These are phyloP conservation scores for Neonectria faginata DNA, from an alignment of 2,329 filamentous ascomycete species.

Conservation along the genomic window DNA sequence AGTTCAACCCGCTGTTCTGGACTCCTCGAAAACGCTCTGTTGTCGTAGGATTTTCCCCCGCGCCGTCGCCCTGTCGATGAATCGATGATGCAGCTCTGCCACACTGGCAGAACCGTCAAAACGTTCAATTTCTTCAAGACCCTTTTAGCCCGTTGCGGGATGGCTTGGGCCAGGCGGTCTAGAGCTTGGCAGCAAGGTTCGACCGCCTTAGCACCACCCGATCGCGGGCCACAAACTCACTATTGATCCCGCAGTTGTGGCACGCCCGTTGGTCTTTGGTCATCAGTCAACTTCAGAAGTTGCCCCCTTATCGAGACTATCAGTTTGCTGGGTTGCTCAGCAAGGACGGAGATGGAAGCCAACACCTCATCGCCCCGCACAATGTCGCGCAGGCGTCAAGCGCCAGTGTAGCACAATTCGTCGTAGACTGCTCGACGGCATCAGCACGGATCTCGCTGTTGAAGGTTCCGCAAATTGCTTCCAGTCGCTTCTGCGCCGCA, in stretches of 20 bases:
- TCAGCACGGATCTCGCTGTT: constrained; percentile 23
- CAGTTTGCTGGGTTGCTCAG: constrained; percentile 1
- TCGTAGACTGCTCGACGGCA: neutral
- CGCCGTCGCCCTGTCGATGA: neutral
- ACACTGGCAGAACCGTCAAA: constrained; percentile 2
- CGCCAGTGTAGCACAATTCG: neutral
- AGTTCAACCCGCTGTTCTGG: neutral
- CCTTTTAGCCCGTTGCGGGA: constrained; percentile 22
- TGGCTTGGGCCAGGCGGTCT: constrained; percentile 39
- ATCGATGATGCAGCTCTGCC: neutral
- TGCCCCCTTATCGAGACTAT: constrained; percentile 3
- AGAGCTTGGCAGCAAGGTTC: constrained; percentile 20
- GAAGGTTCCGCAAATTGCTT: constrained; percentile 10
- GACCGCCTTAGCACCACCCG: constrained; percentile 30
- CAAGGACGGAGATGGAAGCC: constrained; percentile 2
- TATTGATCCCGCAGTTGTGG: constrained; percentile 31
- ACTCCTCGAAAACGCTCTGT: constrained; percentile 1
- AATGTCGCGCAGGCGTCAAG: constrained; percentile 33
- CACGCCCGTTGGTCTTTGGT: constrained; percentile 15
- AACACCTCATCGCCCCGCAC: constrained; percentile 30
- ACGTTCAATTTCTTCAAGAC: constrained; percentile 32
- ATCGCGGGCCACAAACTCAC: constrained; percentile 29
- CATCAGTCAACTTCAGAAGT: neutral
- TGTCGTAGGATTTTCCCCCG: neutral
- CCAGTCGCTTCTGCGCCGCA: neutral